These are phyloP conservation scores for Protomyces pachydermus DNA, from an alignment of 1,139 yeast species.

Conservation along the genomic window DNA sequence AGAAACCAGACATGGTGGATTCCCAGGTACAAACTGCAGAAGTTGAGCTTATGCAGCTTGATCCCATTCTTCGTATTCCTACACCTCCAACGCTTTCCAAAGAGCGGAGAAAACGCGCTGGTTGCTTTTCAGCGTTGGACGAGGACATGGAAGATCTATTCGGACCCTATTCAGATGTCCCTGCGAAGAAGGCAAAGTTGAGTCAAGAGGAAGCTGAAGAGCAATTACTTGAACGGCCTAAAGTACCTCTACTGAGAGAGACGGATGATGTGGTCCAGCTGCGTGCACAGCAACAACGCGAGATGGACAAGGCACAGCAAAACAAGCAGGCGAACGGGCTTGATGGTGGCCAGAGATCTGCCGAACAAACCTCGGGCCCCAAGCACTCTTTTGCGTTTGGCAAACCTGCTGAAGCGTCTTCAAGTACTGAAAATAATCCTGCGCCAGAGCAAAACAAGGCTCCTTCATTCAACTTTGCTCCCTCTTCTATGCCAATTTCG, in stretches of 20 bases:
- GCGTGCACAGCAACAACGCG: constrained; percentile 9
- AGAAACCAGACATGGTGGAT: constrained; percentile 10
- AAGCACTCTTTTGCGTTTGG: not conserved
- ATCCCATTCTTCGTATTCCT: not conserved
- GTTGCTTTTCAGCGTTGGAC: constrained; percentile 29
- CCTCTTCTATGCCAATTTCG: not conserved
- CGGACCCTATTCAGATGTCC: constrained; percentile 28
- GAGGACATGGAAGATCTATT: constrained; percentile 30
- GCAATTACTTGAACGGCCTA: not conserved
- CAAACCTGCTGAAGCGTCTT: not conserved
- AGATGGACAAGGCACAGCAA: not conserved
- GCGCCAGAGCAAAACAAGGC: not conserved
- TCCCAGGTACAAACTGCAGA: constrained; percentile 20
- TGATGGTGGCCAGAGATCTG: not conserved
- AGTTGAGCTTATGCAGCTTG: not conserved
- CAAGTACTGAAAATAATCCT: no score
- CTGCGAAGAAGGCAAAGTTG: constrained; percentile 10
- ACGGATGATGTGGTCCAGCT: constrained; percentile 14
- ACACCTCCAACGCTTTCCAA: constrained; percentile 7
- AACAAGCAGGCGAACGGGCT: not conserved
- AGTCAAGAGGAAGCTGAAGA: constrained; percentile 8
- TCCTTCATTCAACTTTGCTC: not conserved
- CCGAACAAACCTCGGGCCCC: not conserved
- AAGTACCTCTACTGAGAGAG: constrained; percentile 13
- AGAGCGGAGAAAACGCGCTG: constrained; percentile 27